Base-by-base conservation (phyloP, 805 yeast genomes). In the Saccharomyces paradoxus region DNA sequence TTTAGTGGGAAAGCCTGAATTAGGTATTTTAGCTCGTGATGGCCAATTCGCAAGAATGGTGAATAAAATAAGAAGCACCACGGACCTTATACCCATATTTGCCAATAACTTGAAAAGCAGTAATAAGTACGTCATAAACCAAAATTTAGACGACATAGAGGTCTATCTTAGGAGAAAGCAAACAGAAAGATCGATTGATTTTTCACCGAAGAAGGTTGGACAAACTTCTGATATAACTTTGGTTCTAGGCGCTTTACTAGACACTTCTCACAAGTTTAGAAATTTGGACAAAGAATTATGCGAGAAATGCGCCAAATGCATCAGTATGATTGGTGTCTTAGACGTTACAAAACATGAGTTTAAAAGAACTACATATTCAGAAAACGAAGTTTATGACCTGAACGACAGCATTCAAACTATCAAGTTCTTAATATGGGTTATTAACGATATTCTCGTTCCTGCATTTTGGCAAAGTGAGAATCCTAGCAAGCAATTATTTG, bases 391-490 rank as follows among this genome's bases (percentile, higher is more conserved):
- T 0, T 77, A 80, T 48, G 87, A 87, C 63, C 83, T 92, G 63
- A 79, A 74, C 32, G 83, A 81, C 49, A 76, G 74, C 27, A 68
- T 66, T 4, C 97, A 91, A 61, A 80, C 81, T n/a, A 73, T 81
- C 2, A 76, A 74, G 12, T 89, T 92, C 62, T 74, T 89, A 31
- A 73, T 81, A 3, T 76, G 78, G 60, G 81, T 91, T 50, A 73
- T 91, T 32, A 84, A 87, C 56, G 77, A 80, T 53, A 76, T 81
- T 55, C 75, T 94, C n/a, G 86, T 91, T 8, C 89, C 88, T 32
- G 82, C 89, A 1, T 91, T 90, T 69, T 85, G 95, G 82, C 90
- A 96, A 0, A 86, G 97, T 1, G 87, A 86, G 32, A 90, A 90
- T 64, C 96, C 98, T 0, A 80, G 81, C 24, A 81, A 82, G 50